These are phyloP conservation scores for Paramecium tetraurelia DNA, from an alignment of 73 alveolate genomes.

Conservation along the genomic window DNA sequence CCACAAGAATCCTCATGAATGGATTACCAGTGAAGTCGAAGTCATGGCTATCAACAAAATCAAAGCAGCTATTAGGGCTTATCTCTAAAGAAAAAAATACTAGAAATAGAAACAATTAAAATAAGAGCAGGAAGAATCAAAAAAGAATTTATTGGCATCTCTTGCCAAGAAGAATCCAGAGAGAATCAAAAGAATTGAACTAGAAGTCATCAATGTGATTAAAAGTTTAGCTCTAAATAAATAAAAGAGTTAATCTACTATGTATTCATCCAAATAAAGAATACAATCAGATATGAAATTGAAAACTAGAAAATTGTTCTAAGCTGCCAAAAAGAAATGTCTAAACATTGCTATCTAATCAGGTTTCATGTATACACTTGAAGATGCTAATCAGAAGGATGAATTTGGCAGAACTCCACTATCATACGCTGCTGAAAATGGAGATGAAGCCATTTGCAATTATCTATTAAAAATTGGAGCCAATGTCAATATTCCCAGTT, in stretches of 20 bases:
- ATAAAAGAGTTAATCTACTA: background rate
- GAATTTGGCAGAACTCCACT: conserved; percentile 47
- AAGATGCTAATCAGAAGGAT: background rate
- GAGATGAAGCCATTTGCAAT: background rate
- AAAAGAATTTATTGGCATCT: background rate
- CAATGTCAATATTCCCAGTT: background rate
- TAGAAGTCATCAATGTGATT: background rate
- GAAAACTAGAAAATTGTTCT: conserved; percentile 24
- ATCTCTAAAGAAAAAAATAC: conserved; percentile 26
- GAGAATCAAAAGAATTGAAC: background rate
- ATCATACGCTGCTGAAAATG: conserved; percentile 11
- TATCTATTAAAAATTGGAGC: conserved; percentile 1
- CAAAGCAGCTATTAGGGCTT: conserved; percentile 33
- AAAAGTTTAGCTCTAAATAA: background rate
- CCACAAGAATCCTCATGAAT: background rate
- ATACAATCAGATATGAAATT: background rate
- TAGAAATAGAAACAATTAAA: background rate
- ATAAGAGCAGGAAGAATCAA: background rate
- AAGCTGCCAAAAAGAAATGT: conserved; percentile 5
- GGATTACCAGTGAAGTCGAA: conserved; percentile 38
- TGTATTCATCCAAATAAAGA: background rate
- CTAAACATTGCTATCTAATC: background rate
- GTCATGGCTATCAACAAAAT: conserved; percentile 6
- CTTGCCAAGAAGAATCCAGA: background rate
- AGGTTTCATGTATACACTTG: background rate